A percentile compares a stretch with the other conserved stretches of the same genome.
phyloP scores from a whole-genome alignment of 2,329 filamentous ascomycete species.

The Neonectria coccinea region DNA sequence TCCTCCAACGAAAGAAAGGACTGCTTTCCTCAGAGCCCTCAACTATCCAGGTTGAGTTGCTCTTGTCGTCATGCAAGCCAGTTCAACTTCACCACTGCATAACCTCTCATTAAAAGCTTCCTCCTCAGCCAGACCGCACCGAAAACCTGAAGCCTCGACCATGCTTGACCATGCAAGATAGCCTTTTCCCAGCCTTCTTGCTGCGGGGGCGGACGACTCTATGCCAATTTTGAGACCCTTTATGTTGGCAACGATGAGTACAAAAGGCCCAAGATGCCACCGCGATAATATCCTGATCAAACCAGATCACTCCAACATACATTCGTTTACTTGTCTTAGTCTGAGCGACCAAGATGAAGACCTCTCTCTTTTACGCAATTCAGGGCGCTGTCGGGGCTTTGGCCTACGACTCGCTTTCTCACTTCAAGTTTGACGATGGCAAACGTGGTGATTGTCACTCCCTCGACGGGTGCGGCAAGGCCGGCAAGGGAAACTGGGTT shows the following conservation, averaged over 20 bases:
- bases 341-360: conserved; percentile 38
- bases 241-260: conserved; percentile 20
- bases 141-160: conserved; percentile 21
- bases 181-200: conserved; percentile 18
- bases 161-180: conserved; percentile 19
- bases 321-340: conserved; percentile 29
- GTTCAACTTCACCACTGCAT: conserved; percentile 5
- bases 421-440: conserved; percentile 35
- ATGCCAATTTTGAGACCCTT: not conserved
- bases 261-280: conserved; percentile 30
- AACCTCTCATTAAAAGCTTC: conserved; percentile 11
- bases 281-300: conserved; percentile 22
- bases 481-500: conserved; percentile 42
- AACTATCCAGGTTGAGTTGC: conserved; percentile 10
- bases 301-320: conserved; percentile 35
- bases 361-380: conserved; percentile 41
- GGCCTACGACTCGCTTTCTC: conserved; percentile 41
- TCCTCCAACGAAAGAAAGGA: not conserved
- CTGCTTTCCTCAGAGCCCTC: not conserved
- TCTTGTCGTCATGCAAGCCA: conserved; percentile 26
- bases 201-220: not conserved
- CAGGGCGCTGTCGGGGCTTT: conserved; percentile 40
- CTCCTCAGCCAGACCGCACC: not conserved
- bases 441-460: conserved; percentile 25
- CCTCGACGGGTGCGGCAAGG: conserved; percentile 41